These are phyloP conservation scores for Lablab purpureus DNA, from an alignment of 306 rosid species.

Conservation along the genomic window DNA sequence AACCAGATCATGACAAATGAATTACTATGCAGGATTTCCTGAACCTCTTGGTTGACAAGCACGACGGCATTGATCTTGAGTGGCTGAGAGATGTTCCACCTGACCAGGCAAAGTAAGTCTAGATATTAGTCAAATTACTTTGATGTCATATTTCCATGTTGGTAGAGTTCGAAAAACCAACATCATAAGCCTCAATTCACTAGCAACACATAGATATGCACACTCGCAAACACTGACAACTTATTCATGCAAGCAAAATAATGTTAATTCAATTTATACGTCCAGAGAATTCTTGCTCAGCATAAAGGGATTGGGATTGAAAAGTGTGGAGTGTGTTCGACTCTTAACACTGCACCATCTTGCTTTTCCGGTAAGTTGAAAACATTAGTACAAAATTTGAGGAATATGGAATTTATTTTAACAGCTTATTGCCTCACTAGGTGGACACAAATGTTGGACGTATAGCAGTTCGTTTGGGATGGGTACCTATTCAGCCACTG, in stretches of 20 bases:
- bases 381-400: slow-evolving; percentile 34
- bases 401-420: slow-evolving; percentile 41
- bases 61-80: slow-evolving; percentile 84
- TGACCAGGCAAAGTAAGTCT: slow-evolving; percentile 90
- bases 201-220: slow-evolving; percentile 3
- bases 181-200: slow-evolving; percentile 28
- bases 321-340: slow-evolving; percentile 98
- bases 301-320: slow-evolving; percentile 89
- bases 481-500: slow-evolving; percentile 97
- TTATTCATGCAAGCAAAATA: slow-evolving; percentile 19
- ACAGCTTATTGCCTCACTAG: slow-evolving; percentile 52
- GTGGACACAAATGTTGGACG: slow-evolving; percentile 99
- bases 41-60: slow-evolving; percentile 82
- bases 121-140: slow-evolving; percentile 40
- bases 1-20: slow-evolving; percentile 41
- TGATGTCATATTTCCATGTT: slow-evolving; percentile 30
- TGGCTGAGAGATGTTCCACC: slow-evolving; percentile 99
- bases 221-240: slow-evolving; percentile 21
- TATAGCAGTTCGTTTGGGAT: slow-evolving; percentile 96
- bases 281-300: slow-evolving; percentile 94
- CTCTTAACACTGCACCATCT: slow-evolving; percentile 98
- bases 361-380: slow-evolving; percentile 93
- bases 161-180: slow-evolving; percentile 27
- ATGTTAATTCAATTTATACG: slow-evolving; percentile 29
- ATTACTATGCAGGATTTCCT: slow-evolving; percentile 75